Evolutionary conservation across 768 basidiomycete genomes (phyloP).

Genomic region (Kwoniella europaea): DNA sequence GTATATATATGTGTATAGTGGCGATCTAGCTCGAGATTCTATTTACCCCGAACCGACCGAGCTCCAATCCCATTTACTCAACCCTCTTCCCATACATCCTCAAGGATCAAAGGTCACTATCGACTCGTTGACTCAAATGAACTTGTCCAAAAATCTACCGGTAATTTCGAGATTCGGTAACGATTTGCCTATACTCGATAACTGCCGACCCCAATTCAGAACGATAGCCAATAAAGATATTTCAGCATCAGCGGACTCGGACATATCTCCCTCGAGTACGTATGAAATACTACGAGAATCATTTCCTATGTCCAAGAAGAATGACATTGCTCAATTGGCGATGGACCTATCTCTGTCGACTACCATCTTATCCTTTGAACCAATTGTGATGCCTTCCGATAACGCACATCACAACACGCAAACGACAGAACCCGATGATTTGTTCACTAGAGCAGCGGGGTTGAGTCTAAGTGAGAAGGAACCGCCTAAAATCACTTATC

Average conservation of each 20-base stretch:
- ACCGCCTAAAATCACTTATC: constrained; percentile 17
- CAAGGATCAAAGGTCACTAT: constrained; percentile 4
- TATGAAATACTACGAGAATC: not conserved
- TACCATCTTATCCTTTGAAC: constrained; percentile 24
- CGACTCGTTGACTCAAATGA: not conserved
- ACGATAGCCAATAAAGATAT: not conserved
- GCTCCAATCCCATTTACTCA: constrained; percentile 23
- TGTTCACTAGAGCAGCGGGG: constrained; percentile 30
- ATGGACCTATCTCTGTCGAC: constrained; percentile 29
- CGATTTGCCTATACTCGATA: not conserved
- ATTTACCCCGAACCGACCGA: constrained; percentile 4
- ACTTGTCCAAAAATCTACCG: constrained; percentile 7
- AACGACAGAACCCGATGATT: constrained; percentile 21
- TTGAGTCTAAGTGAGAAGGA: constrained; percentile 31
- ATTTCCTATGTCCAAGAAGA: not conserved
- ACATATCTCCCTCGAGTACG: not conserved
- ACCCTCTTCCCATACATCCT: constrained; percentile 18
- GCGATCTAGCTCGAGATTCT: constrained; percentile 37
- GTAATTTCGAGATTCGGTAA: not conserved
- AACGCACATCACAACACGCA: not conserved
- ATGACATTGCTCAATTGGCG: constrained; percentile 18
- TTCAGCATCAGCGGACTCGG: not conserved
- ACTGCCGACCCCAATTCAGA: constrained; percentile 9
- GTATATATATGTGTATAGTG: constrained; percentile 10
- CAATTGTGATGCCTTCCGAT: not conserved